A percentile compares a stretch with the other conserved stretches of the same genome.
Conservation (phyloP, 192 early-diverging fungal species). For the Coemansia erecta region DNA sequence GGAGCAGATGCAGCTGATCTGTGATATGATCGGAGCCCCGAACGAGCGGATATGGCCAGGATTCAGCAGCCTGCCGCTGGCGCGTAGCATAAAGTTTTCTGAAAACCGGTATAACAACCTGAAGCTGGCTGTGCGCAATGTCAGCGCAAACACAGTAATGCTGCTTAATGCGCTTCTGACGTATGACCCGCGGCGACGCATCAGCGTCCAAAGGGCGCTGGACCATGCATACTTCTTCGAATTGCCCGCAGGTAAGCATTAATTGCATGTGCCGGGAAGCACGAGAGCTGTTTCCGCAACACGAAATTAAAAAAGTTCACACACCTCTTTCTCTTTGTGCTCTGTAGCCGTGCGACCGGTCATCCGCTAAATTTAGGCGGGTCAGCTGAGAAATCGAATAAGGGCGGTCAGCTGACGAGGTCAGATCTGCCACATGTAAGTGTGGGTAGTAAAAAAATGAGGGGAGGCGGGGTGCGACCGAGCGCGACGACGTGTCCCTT, state of each 20-base stretch:
- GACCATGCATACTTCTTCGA: conserved; percentile 76
- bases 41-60: conserved; percentile 75
- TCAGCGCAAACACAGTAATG: conserved; percentile 54
- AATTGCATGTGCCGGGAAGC: background rate
- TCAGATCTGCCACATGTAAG: too few species aligned
- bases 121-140: conserved; percentile 54
- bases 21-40: conserved; percentile 74
- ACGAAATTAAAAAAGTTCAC: too few species aligned
- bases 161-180: conserved; percentile 70
- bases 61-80: conserved; percentile 64
- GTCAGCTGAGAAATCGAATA: too few species aligned
- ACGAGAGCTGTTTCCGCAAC: too few species aligned
- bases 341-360: conserved; percentile 5
- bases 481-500: background rate
- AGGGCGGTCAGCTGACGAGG: too few species aligned
- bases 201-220: conserved; percentile 65
- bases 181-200: conserved; percentile 68
- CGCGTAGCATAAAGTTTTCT: conserved; percentile 58
- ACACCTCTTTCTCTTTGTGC: background rate
- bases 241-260: conserved; percentile 56
- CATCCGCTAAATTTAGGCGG: background rate
- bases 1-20: conserved; percentile 71
- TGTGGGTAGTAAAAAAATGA: too few species aligned
- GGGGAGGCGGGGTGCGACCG: too few species aligned
- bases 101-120: conserved; percentile 62